Base-by-base conservation (phyloP, 2,329 filamentous ascomycete genomes). In the Aspergillus caelatus region DNA sequence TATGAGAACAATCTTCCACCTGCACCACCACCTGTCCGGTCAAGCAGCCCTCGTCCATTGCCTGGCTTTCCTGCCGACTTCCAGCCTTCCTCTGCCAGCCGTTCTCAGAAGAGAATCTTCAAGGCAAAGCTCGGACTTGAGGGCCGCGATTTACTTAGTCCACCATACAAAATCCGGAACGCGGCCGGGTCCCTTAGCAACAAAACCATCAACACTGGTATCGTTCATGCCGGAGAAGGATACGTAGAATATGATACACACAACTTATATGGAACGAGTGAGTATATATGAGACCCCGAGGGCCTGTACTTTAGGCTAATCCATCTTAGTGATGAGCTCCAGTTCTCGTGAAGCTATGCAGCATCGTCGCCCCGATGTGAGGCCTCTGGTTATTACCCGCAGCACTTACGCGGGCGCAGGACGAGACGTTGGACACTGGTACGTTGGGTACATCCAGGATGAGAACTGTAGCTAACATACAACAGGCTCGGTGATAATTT, bases 381-480 rank as follows among this genome's bases (percentile, higher is more conserved):
- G 91, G 0, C 90, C 91, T 1, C 74, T 94, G 63, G 82, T 94
- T 55, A 91, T 94, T 68, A 92, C 91, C 0, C 87, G 91, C 28
- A 90, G 88, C 23, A 94, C 91, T 0, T 94, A 91, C 71, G 88
- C 90, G 2, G 91, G 91, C 7, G 87, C 89, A 0, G 91, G 91
- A 3, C 71, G 79, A 48, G 79, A 86, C 57, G 84, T 86, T 28
- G 83, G 84, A 7, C 85, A 88, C 68, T 88, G 86, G 77, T 77
- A 68, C 63, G 71, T 60, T 32, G 9, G 3, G 1, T 16, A 23
- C 46, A 26, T 19, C 10, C 9, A 3, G 7, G n/a, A 6, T 23
- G 11, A 62, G 21, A 21, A 16, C 16, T 14, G 50, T n/a, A 56
- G 26, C 52, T 63, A 21, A 65, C 41, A 39, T 19, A 21, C 23